Evolutionary conservation across 371 early-diverging fungal genomes (phyloP), one percentile per base, ranked within the genome.

Genomic region (Sporodiniella umbellata): DNA sequence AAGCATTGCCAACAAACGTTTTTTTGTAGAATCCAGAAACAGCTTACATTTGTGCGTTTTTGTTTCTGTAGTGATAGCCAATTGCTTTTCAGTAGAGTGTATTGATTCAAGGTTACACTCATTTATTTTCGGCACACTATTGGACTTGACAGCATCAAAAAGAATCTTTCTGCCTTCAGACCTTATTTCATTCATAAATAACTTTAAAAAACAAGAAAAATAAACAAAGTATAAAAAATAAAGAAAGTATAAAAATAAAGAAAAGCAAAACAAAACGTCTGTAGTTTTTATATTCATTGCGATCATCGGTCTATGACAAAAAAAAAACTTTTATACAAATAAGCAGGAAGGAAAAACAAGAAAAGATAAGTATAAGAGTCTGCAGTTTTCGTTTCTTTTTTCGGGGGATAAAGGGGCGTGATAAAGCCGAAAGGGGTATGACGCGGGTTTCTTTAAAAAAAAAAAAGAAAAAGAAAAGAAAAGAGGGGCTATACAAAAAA

Each of bases 101-200:
- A n/a, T n/a, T n/a, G n/a, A n/a, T n/a, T n/a, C n/a, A n/a, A n/a
- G n/a, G n/a, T n/a, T n/a, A n/a, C n/a, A n/a, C n/a, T n/a, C n/a
- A n/a, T n/a, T n/a, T n/a, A n/a, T n/a, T n/a, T n/a, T n/a, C n/a
- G n/a, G n/a, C n/a, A n/a, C n/a, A n/a, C n/a, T n/a, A n/a, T n/a
- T n/a, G n/a, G n/a, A n/a, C n/a, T n/a, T n/a, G n/a, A n/a, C 26
- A 52, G 47, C 61, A 56, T n/a, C 56, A 48, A 12, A 56, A 61
- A 11, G 61, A 61, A 40, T 51, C 44, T 33, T 61, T 61, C 12
- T 52, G 55, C 45, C 56, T 61, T 44, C n/a, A n/a, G 56, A 31
- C 30, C 53, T 55, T 39, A 52, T 51, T 39, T 61, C 61, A 45
- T 62, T 53, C 62, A 62, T 62, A 17, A 51, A 48, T 38, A 61